Conservation (phyloP, 2,329 filamentous ascomycete genomes). For the Claviceps quebecensis region DNA sequence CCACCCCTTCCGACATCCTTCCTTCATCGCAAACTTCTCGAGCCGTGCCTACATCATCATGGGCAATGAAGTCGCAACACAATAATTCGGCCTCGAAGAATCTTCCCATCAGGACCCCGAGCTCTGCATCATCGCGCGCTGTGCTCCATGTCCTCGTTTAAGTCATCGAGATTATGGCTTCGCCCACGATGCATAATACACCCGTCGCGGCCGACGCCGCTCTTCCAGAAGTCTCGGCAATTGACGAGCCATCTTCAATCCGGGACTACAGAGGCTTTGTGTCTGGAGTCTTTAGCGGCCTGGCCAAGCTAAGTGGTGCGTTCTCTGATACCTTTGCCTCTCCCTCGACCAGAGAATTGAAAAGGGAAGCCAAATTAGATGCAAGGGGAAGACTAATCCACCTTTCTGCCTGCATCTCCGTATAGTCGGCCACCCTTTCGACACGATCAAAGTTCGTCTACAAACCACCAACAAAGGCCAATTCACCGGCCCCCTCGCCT, state of each 20-base stretch:
- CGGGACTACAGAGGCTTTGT: slow-evolving; percentile 87
- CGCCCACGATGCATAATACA: not conserved
- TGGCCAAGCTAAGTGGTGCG: slow-evolving; percentile 75
- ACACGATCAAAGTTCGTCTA: slow-evolving; percentile 91
- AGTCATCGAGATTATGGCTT: not conserved
- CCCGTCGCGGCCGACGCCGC: not conserved
- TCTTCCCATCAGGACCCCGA: not conserved
- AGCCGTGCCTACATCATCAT: not conserved
- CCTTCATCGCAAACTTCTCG: too few relatives aligned
- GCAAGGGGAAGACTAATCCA: not conserved
- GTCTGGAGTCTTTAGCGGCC: slow-evolving; percentile 86
- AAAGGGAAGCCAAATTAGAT: not conserved
- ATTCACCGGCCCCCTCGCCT: slow-evolving; percentile 78
- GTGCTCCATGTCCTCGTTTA: not conserved
- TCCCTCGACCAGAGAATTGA: too few relatives aligned
- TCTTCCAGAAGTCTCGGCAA: not conserved
- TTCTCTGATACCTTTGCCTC: not conserved
- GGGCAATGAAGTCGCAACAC: not conserved
- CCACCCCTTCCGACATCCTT: too few relatives aligned
- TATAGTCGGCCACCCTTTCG: slow-evolving; percentile 61
- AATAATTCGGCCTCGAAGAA: not conserved
- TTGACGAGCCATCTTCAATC: slow-evolving; percentile 6
- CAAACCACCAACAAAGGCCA: slow-evolving; percentile 68
- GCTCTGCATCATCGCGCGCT: not conserved
- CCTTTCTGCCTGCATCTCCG: not conserved